phyloP scores from a whole-genome alignment of 2,329 filamentous ascomycete species.

The Alternaria longipes region DNA sequence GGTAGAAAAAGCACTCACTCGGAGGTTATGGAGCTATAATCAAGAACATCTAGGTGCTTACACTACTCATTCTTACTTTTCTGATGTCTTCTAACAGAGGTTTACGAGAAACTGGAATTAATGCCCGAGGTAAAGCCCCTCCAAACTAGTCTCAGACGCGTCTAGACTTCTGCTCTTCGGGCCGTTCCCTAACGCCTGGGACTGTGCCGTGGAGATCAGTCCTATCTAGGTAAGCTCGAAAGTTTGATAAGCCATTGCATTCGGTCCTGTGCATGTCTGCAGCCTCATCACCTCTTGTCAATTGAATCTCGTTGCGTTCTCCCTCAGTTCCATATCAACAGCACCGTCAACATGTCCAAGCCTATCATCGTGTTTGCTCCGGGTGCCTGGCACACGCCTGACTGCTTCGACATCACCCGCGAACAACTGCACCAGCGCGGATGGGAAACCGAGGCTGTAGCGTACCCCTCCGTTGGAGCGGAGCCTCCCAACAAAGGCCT shows the following conservation, averaged over 20 bases:
- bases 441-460: slow-evolving; percentile 10
- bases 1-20: too few relatives aligned
- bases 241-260: background rate
- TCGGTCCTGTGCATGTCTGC: background rate
- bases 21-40: too few relatives aligned
- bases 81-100: too few relatives aligned
- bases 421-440: slow-evolving; percentile 8
- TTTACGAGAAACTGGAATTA: background rate
- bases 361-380: slow-evolving; percentile 5
- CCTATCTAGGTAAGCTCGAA: background rate
- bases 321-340: background rate
- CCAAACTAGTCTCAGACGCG: background rate
- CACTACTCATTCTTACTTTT: too few relatives aligned
- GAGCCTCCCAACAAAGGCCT: slow-evolving; percentile 13
- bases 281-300: background rate
- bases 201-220: background rate
- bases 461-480: slow-evolving; percentile 9
- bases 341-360: slow-evolving; percentile 2
- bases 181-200: background rate
- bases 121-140: background rate
- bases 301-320: background rate
- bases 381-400: slow-evolving; percentile 6
- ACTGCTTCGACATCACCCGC: slow-evolving; percentile 7
- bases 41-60: too few relatives aligned
- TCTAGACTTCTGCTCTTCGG: background rate